Percentiles rank a stretch among this genome's conserved stretches.
Conservation (phyloP, 805 yeast genomes). For the Metschnikowia drakensbergensis region DNA sequence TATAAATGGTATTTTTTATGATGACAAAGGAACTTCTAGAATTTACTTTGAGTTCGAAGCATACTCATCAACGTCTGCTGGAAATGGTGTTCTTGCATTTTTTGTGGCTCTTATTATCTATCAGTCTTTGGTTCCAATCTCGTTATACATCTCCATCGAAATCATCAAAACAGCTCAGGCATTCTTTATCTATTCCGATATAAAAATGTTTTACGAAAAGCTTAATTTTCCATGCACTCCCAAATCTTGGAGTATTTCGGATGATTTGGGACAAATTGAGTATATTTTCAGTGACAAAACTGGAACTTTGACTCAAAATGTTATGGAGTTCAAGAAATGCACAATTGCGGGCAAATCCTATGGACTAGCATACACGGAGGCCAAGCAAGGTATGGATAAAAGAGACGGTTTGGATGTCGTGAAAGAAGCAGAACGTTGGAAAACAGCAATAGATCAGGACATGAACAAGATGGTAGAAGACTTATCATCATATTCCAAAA, state of each 20-base stretch:
- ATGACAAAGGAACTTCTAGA: constrained; percentile 42
- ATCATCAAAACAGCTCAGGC: constrained; percentile 82
- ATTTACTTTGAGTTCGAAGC: constrained; percentile 59
- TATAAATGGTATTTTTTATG: constrained; percentile 62
- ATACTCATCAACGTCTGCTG: constrained; percentile 54
- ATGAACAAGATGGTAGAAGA: constrained; percentile 44
- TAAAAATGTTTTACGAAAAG: constrained; percentile 61
- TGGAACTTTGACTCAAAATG: constrained; percentile 78
- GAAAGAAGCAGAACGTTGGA: constrained; percentile 55
- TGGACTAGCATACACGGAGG: constrained; percentile 82
- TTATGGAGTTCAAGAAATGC: constrained; percentile 82
- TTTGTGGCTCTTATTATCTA: constrained; percentile 74
- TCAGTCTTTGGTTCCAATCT: constrained; percentile 79
- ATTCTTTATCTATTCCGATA: constrained; percentile 72
- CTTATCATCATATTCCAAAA: constrained; percentile 30
- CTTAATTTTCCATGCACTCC: constrained; percentile 82
- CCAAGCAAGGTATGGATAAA: constrained; percentile 71
- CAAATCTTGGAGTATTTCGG: constrained; percentile 80
- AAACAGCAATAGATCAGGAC: constrained; percentile 50
- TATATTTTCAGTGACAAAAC: constrained; percentile 83
- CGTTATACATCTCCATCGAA: constrained; percentile 76
- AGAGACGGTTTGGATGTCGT: constrained; percentile 75
- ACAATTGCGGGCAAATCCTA: constrained; percentile 69
- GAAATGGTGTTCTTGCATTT: constrained; percentile 66
- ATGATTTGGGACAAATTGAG: constrained; percentile 83